Conservation (phyloP, 768 basidiomycete genomes). For the Kwoniella pini region DNA sequence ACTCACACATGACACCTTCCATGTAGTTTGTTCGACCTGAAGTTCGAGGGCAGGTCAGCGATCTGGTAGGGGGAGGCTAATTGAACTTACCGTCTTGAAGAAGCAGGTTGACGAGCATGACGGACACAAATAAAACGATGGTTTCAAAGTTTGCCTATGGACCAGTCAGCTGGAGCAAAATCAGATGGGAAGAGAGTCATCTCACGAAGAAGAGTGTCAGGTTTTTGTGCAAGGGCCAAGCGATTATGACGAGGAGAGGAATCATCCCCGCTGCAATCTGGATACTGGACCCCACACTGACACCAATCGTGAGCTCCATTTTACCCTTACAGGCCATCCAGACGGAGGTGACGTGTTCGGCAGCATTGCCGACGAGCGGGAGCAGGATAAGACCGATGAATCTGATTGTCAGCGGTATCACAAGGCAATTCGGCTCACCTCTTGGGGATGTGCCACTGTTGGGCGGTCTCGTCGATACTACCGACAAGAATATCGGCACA, state of each 20-base stretch:
- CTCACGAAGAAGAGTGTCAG: conserved; percentile 80
- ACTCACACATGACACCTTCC: conserved; percentile 75
- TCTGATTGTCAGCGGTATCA: conserved; percentile 14
- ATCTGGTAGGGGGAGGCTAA: too few species aligned
- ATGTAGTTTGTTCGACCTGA: conserved; percentile 88
- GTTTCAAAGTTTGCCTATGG: conserved; percentile 61
- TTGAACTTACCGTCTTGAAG: conserved; percentile 56
- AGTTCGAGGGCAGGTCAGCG: conserved; percentile 51
- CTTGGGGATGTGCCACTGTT: conserved; percentile 68
- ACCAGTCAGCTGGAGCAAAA: background rate
- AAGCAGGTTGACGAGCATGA: conserved; percentile 81
- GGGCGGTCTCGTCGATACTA: conserved; percentile 87
- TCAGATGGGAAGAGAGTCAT: conserved; percentile 34
- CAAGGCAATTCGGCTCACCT: conserved; percentile 23
- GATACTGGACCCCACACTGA: conserved; percentile 56
- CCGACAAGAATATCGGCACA: conserved; percentile 85
- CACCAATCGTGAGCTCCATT: conserved; percentile 70
- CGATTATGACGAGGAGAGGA: conserved; percentile 81
- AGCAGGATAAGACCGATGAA: conserved; percentile 86
- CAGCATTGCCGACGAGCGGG: conserved; percentile 69
- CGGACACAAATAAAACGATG: conserved; percentile 79
- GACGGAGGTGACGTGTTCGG: conserved; percentile 72
- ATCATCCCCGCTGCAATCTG: conserved; percentile 78
- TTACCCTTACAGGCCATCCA: conserved; percentile 84
- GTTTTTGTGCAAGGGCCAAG: conserved; percentile 65